Evolutionary conservation across 2,329 filamentous ascomycete genomes (phyloP), one percentile per base, ranked within the genome.

Genomic region (Lizonia empirigonia): DNA sequence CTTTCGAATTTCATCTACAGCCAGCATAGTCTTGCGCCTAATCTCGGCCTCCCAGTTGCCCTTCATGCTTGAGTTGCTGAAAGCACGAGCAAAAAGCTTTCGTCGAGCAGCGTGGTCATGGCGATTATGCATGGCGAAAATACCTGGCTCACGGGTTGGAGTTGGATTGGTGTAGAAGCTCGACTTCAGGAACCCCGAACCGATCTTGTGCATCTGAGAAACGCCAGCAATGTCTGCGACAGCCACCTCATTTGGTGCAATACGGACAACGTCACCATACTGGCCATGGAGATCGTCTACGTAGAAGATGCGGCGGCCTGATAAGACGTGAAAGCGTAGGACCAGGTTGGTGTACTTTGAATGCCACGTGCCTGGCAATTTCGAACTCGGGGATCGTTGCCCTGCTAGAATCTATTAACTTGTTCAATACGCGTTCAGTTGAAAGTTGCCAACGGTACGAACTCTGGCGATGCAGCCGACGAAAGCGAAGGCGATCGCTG

Each of bases 121-220:
- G 1, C 63, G 63, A 34, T 75, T 68, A 1, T 59, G 63, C 71
- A 76, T 73, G 10, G 68, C 65, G 47, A 78, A 77, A 8, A 76
- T 56, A 7, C 62, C 67, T 4, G 54, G 58, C 6, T 67, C 65
- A 3, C 62, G 63, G 36, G 59, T 57, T 5, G 62, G 62, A n/a
- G 58, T 56, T 7, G 67, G 38, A 4, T 53, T 48, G 23, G 57
- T 29, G 51, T 80, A 79, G 68, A 72, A 78, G 3, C 65, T 53
- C 1, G 65, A 70, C 52, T 80, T 79, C 3, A 67, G 53, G 39
- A 76, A 79, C 5, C 71, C 71, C 19, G 71, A 70, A 1, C 75
- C 75, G 5, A 75, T 69, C 32, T 62, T 64, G 37, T 71, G 67
- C 15, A 71, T 69, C 19, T 66, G 58, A 19, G 56, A 53, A 13